phyloP scores from a whole-genome alignment of 2,329 filamentous ascomycete genomes.

The Penicillium sp. region DNA sequence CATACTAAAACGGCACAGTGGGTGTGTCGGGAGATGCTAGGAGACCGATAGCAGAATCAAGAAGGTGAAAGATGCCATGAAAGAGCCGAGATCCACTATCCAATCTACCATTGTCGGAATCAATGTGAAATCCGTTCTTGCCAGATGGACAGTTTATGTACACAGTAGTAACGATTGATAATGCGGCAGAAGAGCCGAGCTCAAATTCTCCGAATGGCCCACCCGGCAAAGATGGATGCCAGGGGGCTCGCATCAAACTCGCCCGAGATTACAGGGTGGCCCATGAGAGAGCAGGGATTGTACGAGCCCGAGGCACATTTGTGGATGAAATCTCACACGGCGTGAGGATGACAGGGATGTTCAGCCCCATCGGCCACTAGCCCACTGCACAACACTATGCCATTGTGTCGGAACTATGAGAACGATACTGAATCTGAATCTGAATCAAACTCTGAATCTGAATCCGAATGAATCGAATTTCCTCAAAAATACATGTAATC shows the following conservation, averaged over 20 bases:
- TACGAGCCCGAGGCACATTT: too few species aligned
- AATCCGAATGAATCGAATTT: too few species aligned
- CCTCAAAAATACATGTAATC: neutral
- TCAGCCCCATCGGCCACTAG: too few species aligned
- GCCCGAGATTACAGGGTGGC: constrained; percentile 4
- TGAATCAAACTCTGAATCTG: too few species aligned
- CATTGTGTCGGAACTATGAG: too few species aligned
- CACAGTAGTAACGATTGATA: constrained; percentile 1
- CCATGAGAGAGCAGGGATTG: neutral
- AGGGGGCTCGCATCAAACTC: neutral
- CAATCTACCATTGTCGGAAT: too few species aligned
- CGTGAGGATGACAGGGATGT: too few species aligned
- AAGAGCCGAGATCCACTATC: constrained; percentile 1
- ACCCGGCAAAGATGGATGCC: neutral
- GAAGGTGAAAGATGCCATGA: neutral
- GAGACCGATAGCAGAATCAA: neutral
- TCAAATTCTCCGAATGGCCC: constrained; percentile 5
- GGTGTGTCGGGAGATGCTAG: constrained; percentile 48
- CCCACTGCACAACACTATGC: too few species aligned
- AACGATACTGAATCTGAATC: too few species aligned
- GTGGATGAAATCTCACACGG: too few species aligned
- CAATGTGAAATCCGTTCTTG: constrained; percentile 1
- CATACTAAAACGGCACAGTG: constrained; percentile 51
- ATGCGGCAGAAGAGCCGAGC: neutral
- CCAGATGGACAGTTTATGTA: neutral